Base-by-base conservation (phyloP, 345 rosid genomes). In the Pseudoturritis turrita region DNA sequence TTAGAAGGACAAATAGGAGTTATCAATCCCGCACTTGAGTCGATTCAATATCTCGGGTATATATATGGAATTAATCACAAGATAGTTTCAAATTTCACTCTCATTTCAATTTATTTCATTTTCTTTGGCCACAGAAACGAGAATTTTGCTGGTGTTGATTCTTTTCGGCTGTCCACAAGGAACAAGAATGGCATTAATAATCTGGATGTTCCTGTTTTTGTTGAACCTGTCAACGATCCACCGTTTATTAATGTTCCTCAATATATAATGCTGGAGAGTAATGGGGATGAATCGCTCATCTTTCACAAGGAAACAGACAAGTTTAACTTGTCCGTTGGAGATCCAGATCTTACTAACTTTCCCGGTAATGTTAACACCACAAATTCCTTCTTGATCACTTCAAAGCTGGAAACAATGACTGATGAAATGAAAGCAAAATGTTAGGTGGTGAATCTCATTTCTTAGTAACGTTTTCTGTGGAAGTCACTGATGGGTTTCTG, bases 11-110 rank as follows among this genome's bases (percentile, higher is more conserved):
- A 67, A 9, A 71, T 86, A 50, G 90, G 88, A 73, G 88, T 58
- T 11, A 81, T 95, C 65, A 95, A 87, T 81, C 65, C 81, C 14
- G 96, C 90, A 12, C 86, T 91, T 78, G 83, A 78, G 40, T 85
- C 96, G 4, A 64, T 95, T 70, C 96, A 83, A 52, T 88, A 91
- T 86, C 86, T 91, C 5, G 98, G 97, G 98, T 94, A 89, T 68
- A 19, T 36, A 35, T n/a, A 71, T 52, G 53, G 14, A 58, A 26
- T 49, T 47, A 31, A 13, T 55, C 41, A 40, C 29, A 26, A 67
- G 68, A 45, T 0, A 31, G 41, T 33, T 60, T 51, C 28, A 3
- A 21, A 7, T 1, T 41, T 26, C n/a, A 15, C 17, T 51, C 52
- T 56, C 25, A 43, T 19, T 25, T 62, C 53, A 51, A 5, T 1